phyloP scores from a whole-genome alignment of 257 asterid species.

The Solanum piurae region DNA sequence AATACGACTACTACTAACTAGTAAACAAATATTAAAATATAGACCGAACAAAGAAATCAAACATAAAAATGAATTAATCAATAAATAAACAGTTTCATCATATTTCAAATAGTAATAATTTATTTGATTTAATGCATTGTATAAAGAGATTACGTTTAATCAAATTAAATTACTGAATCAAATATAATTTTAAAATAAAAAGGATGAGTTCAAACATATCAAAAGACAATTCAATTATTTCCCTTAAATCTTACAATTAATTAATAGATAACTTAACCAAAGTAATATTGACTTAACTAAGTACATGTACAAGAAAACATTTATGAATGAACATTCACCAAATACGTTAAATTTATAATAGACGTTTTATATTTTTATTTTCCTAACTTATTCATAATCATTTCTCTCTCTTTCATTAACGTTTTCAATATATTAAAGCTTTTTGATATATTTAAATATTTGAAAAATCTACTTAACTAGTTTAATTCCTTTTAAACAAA shows the following conservation, averaged over 20 bases:
- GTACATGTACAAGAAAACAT: neutral
- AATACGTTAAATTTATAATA: neutral
- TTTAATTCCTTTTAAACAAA: neutral
- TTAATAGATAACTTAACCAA: neutral
- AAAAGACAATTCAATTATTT: neutral
- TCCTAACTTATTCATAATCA: neutral
- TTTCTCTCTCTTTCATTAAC: neutral
- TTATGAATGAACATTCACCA: neutral
- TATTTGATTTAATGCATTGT: neutral
- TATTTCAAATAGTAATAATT: neutral
- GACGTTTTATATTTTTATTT: neutral
- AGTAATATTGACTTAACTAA: neutral
- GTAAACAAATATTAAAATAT: neutral
- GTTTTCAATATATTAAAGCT: neutral
- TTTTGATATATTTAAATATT: neutral
- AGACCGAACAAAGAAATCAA: neutral
- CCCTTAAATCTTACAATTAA: neutral
- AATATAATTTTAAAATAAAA: neutral
- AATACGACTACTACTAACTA: neutral
- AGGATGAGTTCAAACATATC: neutral
- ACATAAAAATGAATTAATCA: neutral
- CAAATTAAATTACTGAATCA: neutral
- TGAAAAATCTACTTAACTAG: neutral
- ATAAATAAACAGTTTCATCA: neutral
- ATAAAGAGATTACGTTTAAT: neutral